Evolutionary conservation across 768 basidiomycete genomes (phyloP), one percentile per base, ranked within the genome.

Genomic region (Suillus lakei): DNA sequence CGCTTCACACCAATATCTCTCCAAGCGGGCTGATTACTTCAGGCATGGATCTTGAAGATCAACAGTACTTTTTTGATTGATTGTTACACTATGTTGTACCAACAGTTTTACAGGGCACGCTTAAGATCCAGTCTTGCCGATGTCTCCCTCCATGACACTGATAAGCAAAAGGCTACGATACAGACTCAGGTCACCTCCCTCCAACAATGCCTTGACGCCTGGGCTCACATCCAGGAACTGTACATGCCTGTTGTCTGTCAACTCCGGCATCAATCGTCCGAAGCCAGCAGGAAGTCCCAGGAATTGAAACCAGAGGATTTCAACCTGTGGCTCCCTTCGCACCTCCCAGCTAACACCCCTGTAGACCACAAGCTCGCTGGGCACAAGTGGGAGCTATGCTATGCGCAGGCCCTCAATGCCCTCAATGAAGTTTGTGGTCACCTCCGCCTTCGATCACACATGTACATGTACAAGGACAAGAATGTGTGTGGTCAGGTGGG

Each of bases 401-500:
- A 68, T 28, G 77, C 73, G 0, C 77, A 80, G 61, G 78, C 76
- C 2, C 61, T 75, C 15, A 74, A 72, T 7, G 59, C 69, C 0
- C 69, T 83, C 1, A 62, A 77, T 5, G 67, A 74, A 1, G 32
- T 83, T 21, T 72, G 74, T 0, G 67, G 66, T 1, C 62, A 69
- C 16, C 74, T 82, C 1, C 70, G 77, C 0, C 64, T 78, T 10
- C 66, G 69, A 1, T 67, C 75, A 0, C 72, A 75, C 36, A 67
- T 80, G 55, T 74, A 64, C 48, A 72, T 74, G 39, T 75, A 73
- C 13, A 81, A 82, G 62, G 64, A 75, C 75, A 36, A 34, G 8
- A 65, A 65, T 7, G 3, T 65, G 0, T 13, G 4, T 34, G 64
- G 64, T 23, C 64, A 65, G 26, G 34, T 13, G 8, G 15, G 16